Evolutionary conservation across 306 rosid species (phyloP), one percentile per base, ranked within the genome.

Genomic region (Alnus glutinosa): DNA sequence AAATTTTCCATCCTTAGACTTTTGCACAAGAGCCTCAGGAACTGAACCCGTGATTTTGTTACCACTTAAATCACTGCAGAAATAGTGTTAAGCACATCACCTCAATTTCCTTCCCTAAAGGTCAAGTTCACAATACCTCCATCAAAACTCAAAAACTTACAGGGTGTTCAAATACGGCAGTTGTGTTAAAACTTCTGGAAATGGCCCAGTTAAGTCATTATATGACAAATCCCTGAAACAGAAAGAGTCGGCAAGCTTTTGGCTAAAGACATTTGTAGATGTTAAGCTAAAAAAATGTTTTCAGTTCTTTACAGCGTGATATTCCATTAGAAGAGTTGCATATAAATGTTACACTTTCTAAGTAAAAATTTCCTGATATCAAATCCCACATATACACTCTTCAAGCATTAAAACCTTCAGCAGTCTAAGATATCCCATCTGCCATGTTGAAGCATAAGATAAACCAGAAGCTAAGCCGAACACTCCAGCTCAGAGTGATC

Each of bases 161-260:
- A 89, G 79, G 16, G 42, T 2, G 12, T 68, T 78, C 48, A 89
- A 75, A 8, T 61, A 52, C 6, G 72, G 46, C 13, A 87, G 57
- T 32, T 70, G 15, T 46, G 82, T 80, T 10, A 89, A 61, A 72
- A 72, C 82, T 2, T 75, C 74, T 0, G 88, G 93, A 7, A 87
- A 14, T 55, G 59, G 18, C 55, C 93, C 89, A 0, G 78, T 78
- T 47, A 89, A 79, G 13, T 83, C 79, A 73, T 89, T 89, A 83
- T 83, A 54, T 44, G 90, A 85, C 58, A 87, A 77, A 73, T 89
- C 87, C 84, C 89, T 88, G 73, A 18, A 44, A 57, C 3, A 72
- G 11, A 34, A 16, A 1, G 10, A 63, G 30, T 28, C 3, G 28
- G 37, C 2, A 59, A 59, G 36, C 1, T 28, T 3, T 2, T 15